Percentiles rank a stretch among this genome's conserved stretches.
Conservation (phyloP, 2,329 filamentous ascomycete species). For the Colletotrichum brevisporum region DNA sequence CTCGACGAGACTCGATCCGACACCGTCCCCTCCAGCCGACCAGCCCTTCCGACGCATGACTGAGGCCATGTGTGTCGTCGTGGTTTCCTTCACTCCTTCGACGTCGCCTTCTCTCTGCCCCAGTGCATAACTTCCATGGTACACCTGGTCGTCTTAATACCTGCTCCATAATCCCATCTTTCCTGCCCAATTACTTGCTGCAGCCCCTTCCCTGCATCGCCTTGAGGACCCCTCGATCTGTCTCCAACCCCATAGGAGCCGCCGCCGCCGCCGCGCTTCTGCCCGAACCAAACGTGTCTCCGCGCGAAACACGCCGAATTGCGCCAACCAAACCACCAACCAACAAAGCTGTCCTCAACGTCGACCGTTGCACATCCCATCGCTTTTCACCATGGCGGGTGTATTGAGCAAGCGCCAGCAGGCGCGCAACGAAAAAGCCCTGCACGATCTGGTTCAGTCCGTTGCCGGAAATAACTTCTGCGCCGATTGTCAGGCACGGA, state of each 20-base stretch:
- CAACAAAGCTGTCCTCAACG: slow-evolving; percentile 7
- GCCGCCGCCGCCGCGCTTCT: slow-evolving; percentile 12
- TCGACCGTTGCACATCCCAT: slow-evolving; percentile 24
- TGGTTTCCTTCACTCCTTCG: slow-evolving; percentile 34
- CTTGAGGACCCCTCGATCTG: slow-evolving; percentile 35
- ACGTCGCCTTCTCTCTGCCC: slow-evolving; percentile 32
- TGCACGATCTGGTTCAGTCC: slow-evolving; percentile 89
- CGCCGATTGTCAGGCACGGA: slow-evolving; percentile 91
- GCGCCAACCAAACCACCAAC: neutral
- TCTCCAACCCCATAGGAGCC: slow-evolving; percentile 12
- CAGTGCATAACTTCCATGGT: slow-evolving; percentile 38
- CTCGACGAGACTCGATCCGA: slow-evolving; percentile 24
- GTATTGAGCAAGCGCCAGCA: slow-evolving; percentile 95
- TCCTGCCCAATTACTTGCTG: slow-evolving; percentile 10
- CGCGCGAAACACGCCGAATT: slow-evolving; percentile 20
- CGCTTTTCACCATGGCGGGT: slow-evolving; percentile 70
- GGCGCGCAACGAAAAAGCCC: slow-evolving; percentile 92
- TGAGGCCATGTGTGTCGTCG: slow-evolving; percentile 37
- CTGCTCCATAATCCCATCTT: slow-evolving; percentile 21
- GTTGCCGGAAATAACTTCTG: slow-evolving; percentile 92
- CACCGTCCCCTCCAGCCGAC: slow-evolving; percentile 14
- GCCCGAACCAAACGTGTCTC: slow-evolving; percentile 21
- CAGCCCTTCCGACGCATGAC: slow-evolving; percentile 37
- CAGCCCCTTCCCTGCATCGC: slow-evolving; percentile 20
- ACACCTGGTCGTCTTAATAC: slow-evolving; percentile 9